Percentiles rank a stretch among this genome's conserved stretches.
Evolutionary conservation across 371 early-diverging fungal species (phyloP).

Genomic region (Mucor circinelloides): DNA sequence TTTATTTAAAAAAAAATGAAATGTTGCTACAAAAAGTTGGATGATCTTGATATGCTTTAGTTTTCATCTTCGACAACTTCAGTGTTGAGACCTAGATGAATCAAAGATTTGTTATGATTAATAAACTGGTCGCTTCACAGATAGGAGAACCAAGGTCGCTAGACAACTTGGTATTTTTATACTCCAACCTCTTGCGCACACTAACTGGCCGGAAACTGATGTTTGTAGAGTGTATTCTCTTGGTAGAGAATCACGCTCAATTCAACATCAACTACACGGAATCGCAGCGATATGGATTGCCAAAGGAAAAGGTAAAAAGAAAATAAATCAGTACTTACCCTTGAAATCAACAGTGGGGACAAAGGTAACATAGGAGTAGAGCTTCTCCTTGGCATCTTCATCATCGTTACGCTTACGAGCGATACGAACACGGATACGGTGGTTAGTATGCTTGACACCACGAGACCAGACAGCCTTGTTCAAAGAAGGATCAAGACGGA

Average conservation of each 20-base stretch:
- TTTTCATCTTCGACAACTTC: conserved; percentile 18
- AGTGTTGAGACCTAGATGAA: conserved; percentile 14
- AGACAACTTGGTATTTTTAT: conserved; percentile 18
- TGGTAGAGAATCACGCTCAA: not conserved
- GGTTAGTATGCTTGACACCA: conserved; percentile 90
- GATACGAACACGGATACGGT: conserved; percentile 92
- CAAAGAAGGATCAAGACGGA: conserved; percentile 78
- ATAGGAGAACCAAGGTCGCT: conserved; percentile 25
- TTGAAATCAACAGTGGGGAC: conserved; percentile 88
- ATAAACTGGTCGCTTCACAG: conserved; percentile 25
- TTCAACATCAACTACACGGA: conserved; percentile 5
- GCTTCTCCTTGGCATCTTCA: conserved; percentile 92
- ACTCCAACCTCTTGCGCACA: conserved; percentile 35
- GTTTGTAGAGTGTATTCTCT: not conserved
- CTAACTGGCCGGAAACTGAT: conserved; percentile 25
- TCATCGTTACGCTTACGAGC: conserved; percentile 93
- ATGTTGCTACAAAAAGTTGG: not conserved
- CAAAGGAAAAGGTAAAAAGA: not conserved
- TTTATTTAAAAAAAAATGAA: not conserved
- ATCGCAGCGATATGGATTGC: conserved; percentile 14
- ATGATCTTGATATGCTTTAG: not conserved
- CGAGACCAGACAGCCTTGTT: conserved; percentile 88
- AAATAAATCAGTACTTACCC: conserved; percentile 51
- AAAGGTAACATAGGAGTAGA: conserved; percentile 87
- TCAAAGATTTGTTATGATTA: not conserved